Conservation (phyloP, 768 basidiomycete species). For the Phallus indusiatus region DNA sequence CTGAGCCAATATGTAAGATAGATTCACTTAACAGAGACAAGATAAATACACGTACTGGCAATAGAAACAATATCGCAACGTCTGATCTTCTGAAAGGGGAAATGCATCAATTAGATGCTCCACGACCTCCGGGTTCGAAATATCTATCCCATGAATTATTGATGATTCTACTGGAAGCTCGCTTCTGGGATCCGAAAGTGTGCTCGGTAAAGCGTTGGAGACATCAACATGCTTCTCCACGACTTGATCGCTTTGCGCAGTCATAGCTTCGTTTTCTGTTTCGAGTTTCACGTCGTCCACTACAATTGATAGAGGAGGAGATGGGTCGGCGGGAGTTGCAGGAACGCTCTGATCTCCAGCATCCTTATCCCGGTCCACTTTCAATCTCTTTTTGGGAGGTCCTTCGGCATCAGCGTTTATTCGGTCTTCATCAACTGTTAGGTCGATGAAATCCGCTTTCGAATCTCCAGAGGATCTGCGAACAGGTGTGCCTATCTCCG, state of each 20-base stretch:
- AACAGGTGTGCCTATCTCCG: no score
- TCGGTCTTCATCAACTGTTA: background rate
- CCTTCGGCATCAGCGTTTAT: background rate
- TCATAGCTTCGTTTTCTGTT: background rate
- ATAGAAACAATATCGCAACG: background rate
- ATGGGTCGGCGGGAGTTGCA: background rate
- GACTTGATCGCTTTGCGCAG: background rate
- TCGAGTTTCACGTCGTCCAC: background rate
- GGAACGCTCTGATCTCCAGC: background rate
- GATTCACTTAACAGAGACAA: background rate
- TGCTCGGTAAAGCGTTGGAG: background rate
- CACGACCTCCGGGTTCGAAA: background rate
- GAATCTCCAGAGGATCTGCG: background rate
- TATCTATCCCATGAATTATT: background rate
- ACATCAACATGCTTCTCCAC: background rate
- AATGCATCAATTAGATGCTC: background rate
- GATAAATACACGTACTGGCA: background rate
- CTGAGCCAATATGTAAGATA: background rate
- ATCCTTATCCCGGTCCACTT: background rate
- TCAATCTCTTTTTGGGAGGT: background rate
- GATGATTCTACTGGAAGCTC: background rate
- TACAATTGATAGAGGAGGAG: background rate
- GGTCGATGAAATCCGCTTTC: background rate
- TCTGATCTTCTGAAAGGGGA: background rate
- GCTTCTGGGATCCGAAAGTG: background rate